Conservation (phyloP, 2,329 filamentous ascomycete species). For the Rugonectria rugulosa region DNA sequence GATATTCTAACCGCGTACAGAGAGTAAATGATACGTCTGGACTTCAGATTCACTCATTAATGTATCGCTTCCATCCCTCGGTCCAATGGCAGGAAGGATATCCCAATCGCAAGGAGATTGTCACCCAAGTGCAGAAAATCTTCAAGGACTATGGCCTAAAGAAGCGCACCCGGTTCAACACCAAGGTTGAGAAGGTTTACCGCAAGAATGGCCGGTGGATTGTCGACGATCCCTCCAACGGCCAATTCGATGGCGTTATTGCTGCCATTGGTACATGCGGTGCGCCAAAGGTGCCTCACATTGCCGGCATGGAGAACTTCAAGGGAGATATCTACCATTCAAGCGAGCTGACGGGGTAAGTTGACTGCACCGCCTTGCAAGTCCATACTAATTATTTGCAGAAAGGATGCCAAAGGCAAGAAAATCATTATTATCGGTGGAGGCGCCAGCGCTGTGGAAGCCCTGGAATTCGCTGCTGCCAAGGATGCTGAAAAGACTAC, state of each 20-base stretch:
- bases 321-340: conserved; percentile 78
- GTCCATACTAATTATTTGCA: no score
- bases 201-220: conserved; percentile 78
- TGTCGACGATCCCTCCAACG: conserved; percentile 74
- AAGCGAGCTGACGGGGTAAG: conserved; percentile 71
- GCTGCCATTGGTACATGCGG: conserved; percentile 83
- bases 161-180: conserved; percentile 74
- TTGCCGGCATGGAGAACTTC: conserved; percentile 76
- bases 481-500: conserved; percentile 72
- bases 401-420: conserved; percentile 76
- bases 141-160: conserved; percentile 77
- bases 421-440: conserved; percentile 79
- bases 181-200: conserved; percentile 72
- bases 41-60: conserved; percentile 83
- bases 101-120: conserved; percentile 3
- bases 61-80: conserved; percentile 88
- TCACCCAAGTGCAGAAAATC: conserved; percentile 62
- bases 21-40: conserved; percentile 83
- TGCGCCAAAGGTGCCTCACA: conserved; percentile 74
- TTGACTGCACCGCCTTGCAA: no score
- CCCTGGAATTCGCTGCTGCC: conserved; percentile 77
- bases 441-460: conserved; percentile 83
- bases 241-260: conserved; percentile 80
- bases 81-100: conserved; percentile 72
- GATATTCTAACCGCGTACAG: no score